These are phyloP conservation scores for Quambalaria eucalypti DNA, from an alignment of 1,284 basidiomycete genomes.

Conservation along the genomic window DNA sequence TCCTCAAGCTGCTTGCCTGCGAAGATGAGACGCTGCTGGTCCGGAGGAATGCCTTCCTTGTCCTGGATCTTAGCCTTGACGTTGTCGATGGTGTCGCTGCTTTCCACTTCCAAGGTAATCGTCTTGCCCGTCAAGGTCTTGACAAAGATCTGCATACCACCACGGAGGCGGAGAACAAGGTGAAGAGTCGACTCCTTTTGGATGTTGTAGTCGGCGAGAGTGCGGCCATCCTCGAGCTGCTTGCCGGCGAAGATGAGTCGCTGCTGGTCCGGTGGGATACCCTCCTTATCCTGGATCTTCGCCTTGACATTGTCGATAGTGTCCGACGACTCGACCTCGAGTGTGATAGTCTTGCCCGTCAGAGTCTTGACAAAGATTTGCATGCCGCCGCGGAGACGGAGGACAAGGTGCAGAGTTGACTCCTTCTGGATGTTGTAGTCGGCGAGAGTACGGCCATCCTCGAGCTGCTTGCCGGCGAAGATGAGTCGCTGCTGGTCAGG, in stretches of 20 bases:
- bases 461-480: constrained; percentile 94
- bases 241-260: constrained; percentile 44
- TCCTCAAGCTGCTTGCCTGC: constrained; percentile 45
- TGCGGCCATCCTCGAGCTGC: constrained; percentile 44
- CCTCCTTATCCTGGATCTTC: constrained; percentile 46
- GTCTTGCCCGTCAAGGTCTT: constrained; percentile 40
- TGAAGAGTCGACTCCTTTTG: constrained; percentile 99
- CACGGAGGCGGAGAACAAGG: constrained; percentile 74
- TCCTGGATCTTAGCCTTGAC: constrained; percentile 52
- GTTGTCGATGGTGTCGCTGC: constrained; percentile 56
- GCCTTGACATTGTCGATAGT: constrained; percentile 59
- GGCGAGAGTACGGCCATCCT: constrained; percentile 50
- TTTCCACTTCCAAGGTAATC: constrained; percentile 50
- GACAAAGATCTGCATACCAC: constrained; percentile 54
- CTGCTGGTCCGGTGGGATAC: constrained; percentile 45
- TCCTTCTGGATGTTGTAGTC: constrained; percentile 63
- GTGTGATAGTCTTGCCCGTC: constrained; percentile 49
- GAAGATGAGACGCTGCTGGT: constrained; percentile 44
- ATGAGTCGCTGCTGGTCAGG: constrained; percentile 95
- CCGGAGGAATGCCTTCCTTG: constrained; percentile 44
- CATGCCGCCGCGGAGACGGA: constrained; percentile 63
- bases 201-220: constrained; percentile 58
- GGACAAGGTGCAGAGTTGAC: neutral
- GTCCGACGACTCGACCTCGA: constrained; percentile 49
- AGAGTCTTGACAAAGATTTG: constrained; percentile 43